phyloP scores from a whole-genome alignment of 306 rosid genomes.

The Glycine soja region DNA sequence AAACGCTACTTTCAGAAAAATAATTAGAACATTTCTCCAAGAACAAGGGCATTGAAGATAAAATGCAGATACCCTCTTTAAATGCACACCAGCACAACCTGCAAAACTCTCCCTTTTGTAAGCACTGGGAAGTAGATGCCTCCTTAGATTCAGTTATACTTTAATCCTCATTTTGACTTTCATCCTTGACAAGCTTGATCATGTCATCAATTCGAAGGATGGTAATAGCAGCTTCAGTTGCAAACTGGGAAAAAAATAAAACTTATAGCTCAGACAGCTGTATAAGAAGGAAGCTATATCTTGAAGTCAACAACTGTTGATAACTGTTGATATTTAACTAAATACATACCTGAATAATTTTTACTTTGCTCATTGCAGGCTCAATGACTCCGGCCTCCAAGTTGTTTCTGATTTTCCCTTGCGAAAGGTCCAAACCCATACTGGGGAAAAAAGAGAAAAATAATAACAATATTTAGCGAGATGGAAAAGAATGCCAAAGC shows the following conservation, averaged over 20 bases:
- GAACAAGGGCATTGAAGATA: conserved; percentile 38
- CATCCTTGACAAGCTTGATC: conserved; percentile 94
- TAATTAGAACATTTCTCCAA: conserved; percentile 35
- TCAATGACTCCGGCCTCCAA: conserved; percentile 99
- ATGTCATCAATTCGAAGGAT: conserved; percentile 98
- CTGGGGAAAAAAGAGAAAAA: conserved; percentile 49
- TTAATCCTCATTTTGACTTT: conserved; percentile 69
- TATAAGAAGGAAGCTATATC: conserved; percentile 19
- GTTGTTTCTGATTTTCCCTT: conserved; percentile 84
- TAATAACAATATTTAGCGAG: not conserved
- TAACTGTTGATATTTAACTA: not conserved
- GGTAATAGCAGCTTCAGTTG: conserved; percentile 97
- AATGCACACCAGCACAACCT: conserved; percentile 38
- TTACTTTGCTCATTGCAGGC: conserved; percentile 99
- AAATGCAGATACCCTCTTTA: conserved; percentile 45
- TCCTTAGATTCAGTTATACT: conserved; percentile 29
- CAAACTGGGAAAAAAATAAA: conserved; percentile 63
- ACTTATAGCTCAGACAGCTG: not conserved
- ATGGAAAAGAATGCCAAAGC: not conserved
- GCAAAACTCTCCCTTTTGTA: conserved; percentile 26
- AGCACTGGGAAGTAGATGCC: conserved; percentile 17
- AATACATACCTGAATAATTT: conserved; percentile 81
- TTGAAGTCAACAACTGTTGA: not conserved
- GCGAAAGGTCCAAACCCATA: conserved; percentile 91
- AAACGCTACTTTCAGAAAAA: conserved; percentile 34